Evolutionary conservation across 129 eudicot genomes (phyloP).

Genomic region (Helianthus tuberosus): DNA sequence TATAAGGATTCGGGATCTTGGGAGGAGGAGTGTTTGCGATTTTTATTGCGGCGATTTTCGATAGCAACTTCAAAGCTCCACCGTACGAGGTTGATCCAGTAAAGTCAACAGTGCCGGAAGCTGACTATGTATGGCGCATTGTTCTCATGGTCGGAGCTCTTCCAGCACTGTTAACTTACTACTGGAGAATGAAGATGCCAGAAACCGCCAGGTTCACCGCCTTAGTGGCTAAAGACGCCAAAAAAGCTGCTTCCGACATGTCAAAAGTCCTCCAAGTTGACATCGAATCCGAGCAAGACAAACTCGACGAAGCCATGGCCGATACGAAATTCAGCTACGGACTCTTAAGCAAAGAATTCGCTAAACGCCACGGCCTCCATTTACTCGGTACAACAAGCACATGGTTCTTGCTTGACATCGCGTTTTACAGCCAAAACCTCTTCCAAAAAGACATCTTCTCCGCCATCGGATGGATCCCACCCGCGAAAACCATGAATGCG

Average conservation of each 20-base stretch:
- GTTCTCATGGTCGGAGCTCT: conserved; percentile 52
- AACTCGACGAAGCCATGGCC: conserved; percentile 20
- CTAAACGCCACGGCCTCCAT: conserved; percentile 50
- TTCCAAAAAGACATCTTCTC: conserved; percentile 59
- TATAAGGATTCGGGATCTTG: conserved; percentile 50
- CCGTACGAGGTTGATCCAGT: conserved; percentile 44
- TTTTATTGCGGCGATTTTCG: conserved; percentile 33
- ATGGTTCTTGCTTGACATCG: conserved; percentile 61
- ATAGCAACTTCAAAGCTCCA: conserved; percentile 42
- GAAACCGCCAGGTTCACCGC: conserved; percentile 63
- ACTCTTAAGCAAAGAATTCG: conserved; percentile 42
- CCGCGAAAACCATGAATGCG: conserved; percentile 58
- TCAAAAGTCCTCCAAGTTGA: conserved; percentile 48
- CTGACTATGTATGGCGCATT: conserved; percentile 60
- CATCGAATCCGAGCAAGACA: conserved; percentile 41
- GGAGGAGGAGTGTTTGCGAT: conserved; percentile 58
- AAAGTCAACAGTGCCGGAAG: conserved; percentile 45
- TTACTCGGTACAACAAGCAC: conserved; percentile 56
- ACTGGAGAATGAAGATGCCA: conserved; percentile 64
- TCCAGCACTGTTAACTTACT: conserved; percentile 54
- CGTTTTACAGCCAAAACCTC: conserved; percentile 57
- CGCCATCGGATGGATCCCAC: conserved; percentile 65
- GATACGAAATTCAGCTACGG: conserved; percentile 31
- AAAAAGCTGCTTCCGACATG: conserved; percentile 60
- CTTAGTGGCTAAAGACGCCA: conserved; percentile 45